Evolutionary conservation across 495 filamentous ascomycete species (phyloP).

Genomic region (Trichoderma erinaceum): DNA sequence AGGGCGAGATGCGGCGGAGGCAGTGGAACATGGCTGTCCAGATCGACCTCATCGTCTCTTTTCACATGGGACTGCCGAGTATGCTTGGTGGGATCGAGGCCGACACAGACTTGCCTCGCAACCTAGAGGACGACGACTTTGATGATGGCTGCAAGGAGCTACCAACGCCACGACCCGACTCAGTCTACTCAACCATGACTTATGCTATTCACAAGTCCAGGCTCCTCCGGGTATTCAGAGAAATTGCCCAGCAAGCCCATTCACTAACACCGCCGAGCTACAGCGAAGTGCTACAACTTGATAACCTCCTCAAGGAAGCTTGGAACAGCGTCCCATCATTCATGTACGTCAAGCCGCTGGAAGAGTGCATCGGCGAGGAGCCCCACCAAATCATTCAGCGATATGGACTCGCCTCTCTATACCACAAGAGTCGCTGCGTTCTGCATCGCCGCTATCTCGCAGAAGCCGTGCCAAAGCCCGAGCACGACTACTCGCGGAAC

Average conservation of each 20-base stretch:
- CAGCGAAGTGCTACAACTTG: conserved; percentile 60
- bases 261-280: conserved; percentile 43
- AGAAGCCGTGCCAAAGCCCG: conserved; percentile 47
- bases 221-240: conserved; percentile 33
- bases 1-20: conserved; percentile 51
- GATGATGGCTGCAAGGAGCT: conserved; percentile 35
- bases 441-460: conserved; percentile 68
- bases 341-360: conserved; percentile 52
- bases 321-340: conserved; percentile 51
- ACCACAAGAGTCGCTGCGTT: conserved; percentile 66
- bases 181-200: conserved; percentile 43
- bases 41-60: conserved; percentile 45
- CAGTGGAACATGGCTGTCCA: conserved; percentile 47
- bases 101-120: conserved; percentile 41
- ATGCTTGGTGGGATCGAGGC: conserved; percentile 43
- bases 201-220: conserved; percentile 44
- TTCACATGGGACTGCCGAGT: conserved; percentile 49
- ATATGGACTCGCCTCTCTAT: conserved; percentile 63
- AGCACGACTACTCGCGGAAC: conserved; percentile 62
- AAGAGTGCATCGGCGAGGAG: conserved; percentile 58
- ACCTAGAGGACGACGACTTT: conserved; percentile 47
- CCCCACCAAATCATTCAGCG: conserved; percentile 60
- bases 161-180: conserved; percentile 36
- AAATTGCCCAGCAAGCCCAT: conserved; percentile 36
- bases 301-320: conserved; percentile 52